These are phyloP conservation scores for Immersiporthe knoxdaviesiana DNA, from an alignment of 2,329 filamentous ascomycete species.

Conservation along the genomic window DNA sequence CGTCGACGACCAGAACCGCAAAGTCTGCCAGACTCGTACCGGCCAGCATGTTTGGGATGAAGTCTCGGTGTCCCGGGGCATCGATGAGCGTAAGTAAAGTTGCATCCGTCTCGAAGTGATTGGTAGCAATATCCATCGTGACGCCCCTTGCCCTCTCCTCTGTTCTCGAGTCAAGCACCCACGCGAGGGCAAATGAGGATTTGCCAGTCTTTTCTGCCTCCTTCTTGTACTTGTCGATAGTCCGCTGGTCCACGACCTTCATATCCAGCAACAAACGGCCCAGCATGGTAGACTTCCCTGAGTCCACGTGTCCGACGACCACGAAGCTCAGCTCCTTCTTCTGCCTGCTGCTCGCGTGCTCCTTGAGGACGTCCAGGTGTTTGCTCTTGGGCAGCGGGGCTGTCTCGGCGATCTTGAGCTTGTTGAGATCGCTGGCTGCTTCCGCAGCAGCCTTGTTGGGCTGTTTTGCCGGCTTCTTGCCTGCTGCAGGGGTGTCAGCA, in stretches of 20 bases:
- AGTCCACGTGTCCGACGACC: constrained; percentile 96
- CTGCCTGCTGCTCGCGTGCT: constrained; percentile 73
- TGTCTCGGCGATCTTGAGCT: constrained; percentile 51
- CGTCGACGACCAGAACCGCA: constrained; percentile 91
- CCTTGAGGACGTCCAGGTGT: constrained; percentile 81
- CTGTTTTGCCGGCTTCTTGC: constrained; percentile 50
- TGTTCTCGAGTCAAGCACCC: constrained; percentile 90
- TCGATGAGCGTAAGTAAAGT: constrained; percentile 93
- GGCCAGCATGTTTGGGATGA: constrained; percentile 99
- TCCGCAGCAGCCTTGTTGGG: constrained; percentile 41
- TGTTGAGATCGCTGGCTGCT: constrained; percentile 43
- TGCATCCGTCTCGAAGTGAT: constrained; percentile 87
- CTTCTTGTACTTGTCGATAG: constrained; percentile 83
- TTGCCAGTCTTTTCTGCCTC: constrained; percentile 93
- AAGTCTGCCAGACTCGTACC: constrained; percentile 96
- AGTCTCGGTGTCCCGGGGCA: constrained; percentile 91
- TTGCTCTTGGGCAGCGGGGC: constrained; percentile 68
- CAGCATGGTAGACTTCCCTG: constrained; percentile 97
- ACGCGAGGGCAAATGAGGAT: constrained; percentile 92
- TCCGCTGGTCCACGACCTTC: constrained; percentile 83
- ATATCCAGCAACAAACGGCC: constrained; percentile 89
- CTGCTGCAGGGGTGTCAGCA: constrained; percentile 59
- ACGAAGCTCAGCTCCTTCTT: constrained; percentile 91
- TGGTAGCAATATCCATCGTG: constrained; percentile 95
- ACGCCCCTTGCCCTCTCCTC: constrained; percentile 90